Base-by-base conservation (phyloP, 1,284 basidiomycete species). In the Boletus semigastroideus region DNA sequence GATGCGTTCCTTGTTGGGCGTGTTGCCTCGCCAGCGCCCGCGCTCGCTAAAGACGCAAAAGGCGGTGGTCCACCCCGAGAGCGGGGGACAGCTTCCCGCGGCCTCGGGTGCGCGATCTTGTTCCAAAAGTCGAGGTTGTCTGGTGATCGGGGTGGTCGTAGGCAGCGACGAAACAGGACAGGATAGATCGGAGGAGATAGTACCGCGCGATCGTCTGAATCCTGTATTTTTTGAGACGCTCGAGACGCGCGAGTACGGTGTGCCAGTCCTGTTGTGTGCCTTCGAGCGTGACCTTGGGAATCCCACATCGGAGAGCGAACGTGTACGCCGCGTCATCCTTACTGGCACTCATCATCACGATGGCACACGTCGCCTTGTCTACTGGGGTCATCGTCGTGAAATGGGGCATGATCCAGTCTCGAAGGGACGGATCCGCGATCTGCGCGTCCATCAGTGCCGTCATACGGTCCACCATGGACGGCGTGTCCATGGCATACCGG, bases 281-380 rank as follows among this genome's bases (percentile, higher is more conserved):
- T 16, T 71, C 65, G 36, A 82, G 67, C 4, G 77, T 81, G 39
- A 82, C 73, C 14, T 62, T 66, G 1, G 79, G 78, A 13, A 80
- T 75, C 0, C 79, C 78, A 42, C 78, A 79, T 9, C 49, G 43
- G 5, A 72, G 57, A 1, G 22, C 22, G 28, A 70, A 62, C 10
- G 38, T 59, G 57, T 70, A 75, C 5, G 55, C 38, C 58, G 78
- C 77, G 51, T 74, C 77, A 50, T 65, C 46, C 22, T 76, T 72
- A 56, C 76, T 60, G 14, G 68, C 73, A 2, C 74, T 62, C 75
- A 80, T 78, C 73, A 77, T 71, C 31, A 74, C 56, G n/a, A 78
- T 68, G 1, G 75, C 66, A 19, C 64, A 71, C 6, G 74, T 64
- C 9, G 69, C 67, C 4, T 60, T 72, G 48, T 81, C 79, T 16